These are phyloP conservation scores for Eragrostis curvula DNA, from an alignment of 176 grass and related monocot species.

Conservation along the genomic window DNA sequence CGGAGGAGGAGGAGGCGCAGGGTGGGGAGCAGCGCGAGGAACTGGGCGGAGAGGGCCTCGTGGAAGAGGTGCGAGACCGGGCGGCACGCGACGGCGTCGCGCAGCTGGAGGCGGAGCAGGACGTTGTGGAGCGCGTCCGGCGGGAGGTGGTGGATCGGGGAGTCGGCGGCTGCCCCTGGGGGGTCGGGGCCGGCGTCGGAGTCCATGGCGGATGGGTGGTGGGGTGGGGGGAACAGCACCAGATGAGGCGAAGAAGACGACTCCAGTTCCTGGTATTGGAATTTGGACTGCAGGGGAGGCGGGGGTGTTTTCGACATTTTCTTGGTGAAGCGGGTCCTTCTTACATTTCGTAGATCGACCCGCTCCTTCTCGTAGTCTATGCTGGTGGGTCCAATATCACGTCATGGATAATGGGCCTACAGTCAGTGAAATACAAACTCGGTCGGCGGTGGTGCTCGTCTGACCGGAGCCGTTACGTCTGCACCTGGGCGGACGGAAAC, in stretches of 20 bases:
- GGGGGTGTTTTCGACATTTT: slow-evolving; percentile 37
- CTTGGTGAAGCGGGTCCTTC: background rate
- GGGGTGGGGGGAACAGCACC: slow-evolving; percentile 2
- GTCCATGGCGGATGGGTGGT: slow-evolving; percentile 10
- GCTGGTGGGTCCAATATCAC: slow-evolving; percentile 31
- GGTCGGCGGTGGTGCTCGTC: background rate
- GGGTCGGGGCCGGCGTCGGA: slow-evolving; percentile 33
- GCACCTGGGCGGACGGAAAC: no score
- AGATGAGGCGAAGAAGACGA: no score
- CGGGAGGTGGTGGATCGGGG: slow-evolving; percentile 80
- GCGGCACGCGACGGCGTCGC: slow-evolving; percentile 77
- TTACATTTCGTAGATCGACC: background rate
- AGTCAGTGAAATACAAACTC: background rate
- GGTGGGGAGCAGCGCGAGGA: slow-evolving; percentile 58
- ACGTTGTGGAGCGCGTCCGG: slow-evolving; percentile 86
- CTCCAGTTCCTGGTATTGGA: background rate
- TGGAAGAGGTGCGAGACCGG: slow-evolving; percentile 66
- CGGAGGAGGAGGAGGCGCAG: slow-evolving; percentile 75
- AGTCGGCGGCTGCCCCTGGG: slow-evolving; percentile 13
- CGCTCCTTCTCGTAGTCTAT: background rate
- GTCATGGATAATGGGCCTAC: rapidly evolving
- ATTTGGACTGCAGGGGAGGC: background rate
- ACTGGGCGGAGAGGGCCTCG: slow-evolving; percentile 51
- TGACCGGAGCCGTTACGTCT: slow-evolving; percentile 6
- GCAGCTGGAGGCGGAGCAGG: slow-evolving; percentile 72